A percentile compares a stretch with the other conserved stretches of the same genome.
Conservation (phyloP, 2,329 filamentous ascomycete species). For the Fonsecaea nubica region DNA sequence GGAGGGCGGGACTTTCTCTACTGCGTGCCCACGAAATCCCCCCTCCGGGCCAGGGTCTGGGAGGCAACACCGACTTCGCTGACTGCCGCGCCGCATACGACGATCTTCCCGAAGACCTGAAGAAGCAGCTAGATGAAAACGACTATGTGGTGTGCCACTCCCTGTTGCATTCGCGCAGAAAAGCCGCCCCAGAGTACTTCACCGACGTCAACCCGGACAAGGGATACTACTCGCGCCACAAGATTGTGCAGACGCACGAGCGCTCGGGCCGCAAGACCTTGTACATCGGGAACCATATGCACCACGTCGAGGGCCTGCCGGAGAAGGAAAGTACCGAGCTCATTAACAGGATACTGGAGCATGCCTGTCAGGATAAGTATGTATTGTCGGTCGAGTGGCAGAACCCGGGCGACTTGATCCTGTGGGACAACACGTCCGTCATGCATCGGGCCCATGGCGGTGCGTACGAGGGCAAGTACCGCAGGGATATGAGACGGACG, state of each 20-base stretch:
- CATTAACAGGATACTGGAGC: slow-evolving; percentile 48
- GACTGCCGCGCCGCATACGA: slow-evolving; percentile 61
- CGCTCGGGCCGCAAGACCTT: slow-evolving; percentile 56
- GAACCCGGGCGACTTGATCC: slow-evolving; percentile 57
- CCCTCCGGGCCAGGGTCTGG: slow-evolving; percentile 50
- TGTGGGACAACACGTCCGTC: slow-evolving; percentile 66
- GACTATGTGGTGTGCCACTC: slow-evolving; percentile 60
- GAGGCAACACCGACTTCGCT: slow-evolving; percentile 60
- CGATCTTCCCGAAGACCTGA: slow-evolving; percentile 50
- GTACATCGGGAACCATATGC: slow-evolving; percentile 61
- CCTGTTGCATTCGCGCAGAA: slow-evolving; percentile 60
- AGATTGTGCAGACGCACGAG: slow-evolving; percentile 59
- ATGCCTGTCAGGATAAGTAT: slow-evolving; percentile 59
- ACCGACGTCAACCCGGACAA: slow-evolving; percentile 51
- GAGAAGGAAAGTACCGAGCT: slow-evolving; percentile 46
- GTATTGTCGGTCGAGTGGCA: slow-evolving; percentile 57
- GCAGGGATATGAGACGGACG: slow-evolving; percentile 62
- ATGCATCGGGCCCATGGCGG: slow-evolving; percentile 62
- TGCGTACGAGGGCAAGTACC: slow-evolving; percentile 56
- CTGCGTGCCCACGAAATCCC: slow-evolving; percentile 60
- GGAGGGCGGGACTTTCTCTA: slow-evolving; percentile 61
- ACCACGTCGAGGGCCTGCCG: slow-evolving; percentile 53
- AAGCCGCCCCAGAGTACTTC: slow-evolving; percentile 54
- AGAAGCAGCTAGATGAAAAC: slow-evolving; percentile 46
- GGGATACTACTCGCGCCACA: slow-evolving; percentile 55